Evolutionary conservation across 257 asterid species (phyloP).

Genomic region (Primulina tabacum): DNA sequence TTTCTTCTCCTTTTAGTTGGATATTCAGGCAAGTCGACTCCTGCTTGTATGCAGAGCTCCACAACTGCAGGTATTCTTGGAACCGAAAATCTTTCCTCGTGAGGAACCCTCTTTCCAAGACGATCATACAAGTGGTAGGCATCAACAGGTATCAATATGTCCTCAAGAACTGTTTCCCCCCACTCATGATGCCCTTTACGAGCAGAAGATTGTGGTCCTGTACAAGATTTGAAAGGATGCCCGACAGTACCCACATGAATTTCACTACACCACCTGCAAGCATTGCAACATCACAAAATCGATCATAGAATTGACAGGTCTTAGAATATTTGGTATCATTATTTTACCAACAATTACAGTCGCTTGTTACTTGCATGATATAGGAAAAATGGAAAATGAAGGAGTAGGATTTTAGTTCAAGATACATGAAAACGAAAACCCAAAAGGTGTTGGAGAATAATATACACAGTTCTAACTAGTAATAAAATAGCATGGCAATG

Average conservation of each 20-base stretch:
- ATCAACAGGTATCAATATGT: constrained; percentile 64
- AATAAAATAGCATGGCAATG: constrained; percentile 18
- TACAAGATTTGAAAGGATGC: constrained; percentile 92
- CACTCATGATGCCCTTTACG: constrained; percentile 86
- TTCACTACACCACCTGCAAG: constrained; percentile 85
- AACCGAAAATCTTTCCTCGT: constrained; percentile 71
- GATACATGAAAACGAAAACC: neutral
- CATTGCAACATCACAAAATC: neutral
- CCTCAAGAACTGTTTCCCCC: constrained; percentile 70
- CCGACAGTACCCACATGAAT: constrained; percentile 81
- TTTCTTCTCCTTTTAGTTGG: constrained; percentile 93
- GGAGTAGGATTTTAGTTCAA: neutral
- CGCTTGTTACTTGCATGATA: neutral
- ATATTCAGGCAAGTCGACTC: constrained; percentile 78
- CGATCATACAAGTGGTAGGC: constrained; percentile 85
- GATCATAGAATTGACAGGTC: constrained; percentile 1
- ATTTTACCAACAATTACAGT: neutral
- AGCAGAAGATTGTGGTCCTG: constrained; percentile 60
- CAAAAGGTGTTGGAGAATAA: neutral
- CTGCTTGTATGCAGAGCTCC: constrained; percentile 97
- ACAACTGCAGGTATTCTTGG: constrained; percentile 87
- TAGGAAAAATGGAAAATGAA: neutral
- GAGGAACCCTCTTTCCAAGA: constrained; percentile 72
- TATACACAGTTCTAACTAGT: constrained; percentile 4
- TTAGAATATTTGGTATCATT: constrained; percentile 6